Percentiles rank a stretch among this genome's conserved stretches.
phyloP scores from a whole-genome alignment of 495 filamentous ascomycete species.

The Bacidia gigantensis region DNA sequence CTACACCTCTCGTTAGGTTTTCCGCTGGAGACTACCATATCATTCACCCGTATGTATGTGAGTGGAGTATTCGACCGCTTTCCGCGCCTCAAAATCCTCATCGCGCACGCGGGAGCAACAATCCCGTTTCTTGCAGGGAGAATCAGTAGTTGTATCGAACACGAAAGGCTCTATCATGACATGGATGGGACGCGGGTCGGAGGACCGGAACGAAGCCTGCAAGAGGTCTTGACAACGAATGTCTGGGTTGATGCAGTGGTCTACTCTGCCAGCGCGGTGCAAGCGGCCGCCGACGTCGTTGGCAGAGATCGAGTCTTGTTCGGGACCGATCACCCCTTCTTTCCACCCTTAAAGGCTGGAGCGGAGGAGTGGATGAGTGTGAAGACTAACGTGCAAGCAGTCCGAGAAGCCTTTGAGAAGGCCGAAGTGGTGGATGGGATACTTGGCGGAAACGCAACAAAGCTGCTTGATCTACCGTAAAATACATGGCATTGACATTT shows the following conservation, averaged over 20 bases:
- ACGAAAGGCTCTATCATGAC: slow-evolving; percentile 59
- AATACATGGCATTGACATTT: background rate
- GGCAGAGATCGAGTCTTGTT: slow-evolving; percentile 29
- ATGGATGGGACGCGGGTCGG: slow-evolving; percentile 27
- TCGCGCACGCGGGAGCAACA: slow-evolving; percentile 83
- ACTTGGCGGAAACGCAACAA: slow-evolving; percentile 58
- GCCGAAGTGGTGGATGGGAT: slow-evolving; percentile 37
- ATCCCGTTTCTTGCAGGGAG: slow-evolving; percentile 80
- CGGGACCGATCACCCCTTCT: slow-evolving; percentile 72
- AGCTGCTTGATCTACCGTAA: slow-evolving; percentile 30
- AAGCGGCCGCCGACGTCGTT: slow-evolving; percentile 53
- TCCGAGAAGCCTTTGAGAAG: slow-evolving; percentile 42
- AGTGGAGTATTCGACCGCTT: slow-evolving; percentile 75
- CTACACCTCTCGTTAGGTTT: slow-evolving; percentile 79
- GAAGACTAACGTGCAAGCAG: slow-evolving; percentile 58
- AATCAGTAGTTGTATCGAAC: slow-evolving; percentile 74
- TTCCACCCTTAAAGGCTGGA: slow-evolving; percentile 56
- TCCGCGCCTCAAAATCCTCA: slow-evolving; percentile 51
- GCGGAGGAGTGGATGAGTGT: slow-evolving; percentile 71
- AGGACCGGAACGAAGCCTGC: slow-evolving; percentile 44
- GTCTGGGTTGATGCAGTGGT: slow-evolving; percentile 83
- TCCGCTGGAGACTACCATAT: slow-evolving; percentile 87
- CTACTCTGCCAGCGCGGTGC: slow-evolving; percentile 60
- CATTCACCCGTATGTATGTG: slow-evolving; percentile 74
- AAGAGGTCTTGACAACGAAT: slow-evolving; percentile 76